phyloP scores from a whole-genome alignment of 2,329 filamentous ascomycete genomes.

The Phialophora macrospora region DNA sequence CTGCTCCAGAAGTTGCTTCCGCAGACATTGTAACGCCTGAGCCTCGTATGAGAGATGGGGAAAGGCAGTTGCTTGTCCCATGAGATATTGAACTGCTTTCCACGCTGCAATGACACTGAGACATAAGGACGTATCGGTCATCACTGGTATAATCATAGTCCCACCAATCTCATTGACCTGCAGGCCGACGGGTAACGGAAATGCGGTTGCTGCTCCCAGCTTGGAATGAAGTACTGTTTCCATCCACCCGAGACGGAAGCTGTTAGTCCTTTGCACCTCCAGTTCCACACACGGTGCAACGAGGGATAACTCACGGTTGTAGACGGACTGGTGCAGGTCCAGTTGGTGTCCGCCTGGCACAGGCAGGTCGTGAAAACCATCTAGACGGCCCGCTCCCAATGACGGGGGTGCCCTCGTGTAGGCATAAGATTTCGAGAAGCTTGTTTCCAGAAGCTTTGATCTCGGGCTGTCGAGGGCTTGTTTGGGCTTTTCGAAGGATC shows the following conservation, averaged over 20 bases:
- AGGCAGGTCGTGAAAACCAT: conserved; percentile 24
- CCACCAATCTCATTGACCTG: conserved; percentile 25
- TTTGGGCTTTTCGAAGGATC: not conserved
- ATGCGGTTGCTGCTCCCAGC: conserved; percentile 23
- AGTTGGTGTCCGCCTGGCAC: conserved; percentile 16
- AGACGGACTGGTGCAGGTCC: conserved; percentile 24
- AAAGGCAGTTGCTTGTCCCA: conserved; percentile 6
- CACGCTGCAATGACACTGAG: conserved; percentile 24
- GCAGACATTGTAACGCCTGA: conserved; percentile 22
- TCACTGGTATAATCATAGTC: conserved; percentile 24
- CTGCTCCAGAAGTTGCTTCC: conserved; percentile 3
- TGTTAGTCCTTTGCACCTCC: not conserved
- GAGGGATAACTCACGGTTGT: conserved; percentile 18
- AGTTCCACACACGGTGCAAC: not conserved
- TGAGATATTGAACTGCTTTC: conserved; percentile 21
- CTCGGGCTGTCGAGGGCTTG: not conserved
- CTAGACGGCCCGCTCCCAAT: conserved; percentile 13
- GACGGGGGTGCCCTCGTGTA: conserved; percentile 16
- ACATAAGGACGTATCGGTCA: conserved; percentile 22
- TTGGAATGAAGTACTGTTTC: conserved; percentile 23
- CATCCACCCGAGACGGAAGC: not conserved
- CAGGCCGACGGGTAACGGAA: conserved; percentile 20
- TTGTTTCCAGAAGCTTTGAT: not conserved
- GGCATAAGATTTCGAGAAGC: conserved; percentile 18
- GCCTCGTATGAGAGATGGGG: conserved; percentile 22